Evolutionary conservation across 2,329 filamentous ascomycete species (phyloP), one percentile per base, ranked within the genome.

Genomic region (Alternaria arbusti): DNA sequence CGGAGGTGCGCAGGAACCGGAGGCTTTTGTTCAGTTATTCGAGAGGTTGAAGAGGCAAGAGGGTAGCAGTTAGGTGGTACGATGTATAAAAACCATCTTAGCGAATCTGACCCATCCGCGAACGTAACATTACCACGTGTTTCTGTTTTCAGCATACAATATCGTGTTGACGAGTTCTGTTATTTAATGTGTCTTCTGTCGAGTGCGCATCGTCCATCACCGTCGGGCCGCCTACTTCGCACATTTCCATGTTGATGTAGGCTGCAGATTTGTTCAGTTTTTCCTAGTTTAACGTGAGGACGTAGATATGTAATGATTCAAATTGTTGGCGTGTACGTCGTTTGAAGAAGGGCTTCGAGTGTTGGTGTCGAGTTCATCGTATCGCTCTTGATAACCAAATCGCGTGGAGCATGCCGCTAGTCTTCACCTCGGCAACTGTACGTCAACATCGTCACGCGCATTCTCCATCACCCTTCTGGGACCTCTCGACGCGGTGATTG

Each of bases 1-100:
- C 28, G 86, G 88, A 26, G 92, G 92, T 1, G 92, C 91, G 1
- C 89, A 94, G 80, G 91, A 93, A 63, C 85, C 89, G 3, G 82
- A 84, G 49, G 86, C 85, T 2, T 94, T 94, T 73, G 78, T 92
- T 65, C 83, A 88, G 70, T 80, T 90, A 51, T 91, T 95, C 76
- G 82, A 88, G 65, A 83, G 84, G 72, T 84, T 91, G 59, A 87
- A 87, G 81, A 82, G 73, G 59, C 76, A 80, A 65, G 75, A 78
- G 30, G 75, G 73, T 6, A 70, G 54, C 44, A 58, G 70, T 5
- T 71, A 54, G 54, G 30, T 32, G n/a, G 32, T 26, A 5, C 22
- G 22, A 43, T 43, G 6, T 54, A 32, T 3, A 32, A 44, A 9
- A 40, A 5, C 15, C 13, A 20, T 36, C 20, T 17, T 25, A 25